Evolutionary conservation across 2,329 filamentous ascomycete genomes (phyloP).

Genomic region (Colletotrichum liaoningense): DNA sequence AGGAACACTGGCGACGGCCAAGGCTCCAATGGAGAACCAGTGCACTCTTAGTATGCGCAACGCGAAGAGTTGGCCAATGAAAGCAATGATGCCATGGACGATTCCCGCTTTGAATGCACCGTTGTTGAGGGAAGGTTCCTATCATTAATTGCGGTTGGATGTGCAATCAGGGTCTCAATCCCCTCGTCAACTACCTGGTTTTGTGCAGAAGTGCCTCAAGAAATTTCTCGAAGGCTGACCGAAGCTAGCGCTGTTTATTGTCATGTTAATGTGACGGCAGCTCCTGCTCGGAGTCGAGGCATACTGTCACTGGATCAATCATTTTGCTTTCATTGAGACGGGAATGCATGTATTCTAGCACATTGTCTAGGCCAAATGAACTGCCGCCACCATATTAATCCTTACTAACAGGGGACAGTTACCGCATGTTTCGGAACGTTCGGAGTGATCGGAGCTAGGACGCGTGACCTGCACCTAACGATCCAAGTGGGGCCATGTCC

Average conservation of each 20-base stretch:
- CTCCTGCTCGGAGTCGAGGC: too few species aligned
- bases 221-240: too few species aligned
- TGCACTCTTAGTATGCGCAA: neutral
- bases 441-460: neutral
- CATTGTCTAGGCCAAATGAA: neutral
- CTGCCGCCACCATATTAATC: neutral
- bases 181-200: too few species aligned
- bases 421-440: neutral
- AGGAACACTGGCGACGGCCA: conserved; percentile 4
- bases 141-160: neutral
- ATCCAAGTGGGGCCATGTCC: neutral
- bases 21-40: conserved; percentile 4
- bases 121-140: neutral
- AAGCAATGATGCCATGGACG: neutral
- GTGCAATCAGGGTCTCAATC: neutral
- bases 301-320: too few species aligned
- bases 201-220: too few species aligned
- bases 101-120: conserved; percentile 20
- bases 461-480: too few species aligned
- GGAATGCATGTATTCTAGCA: too few species aligned
- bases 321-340: too few species aligned
- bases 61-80: conserved; percentile 9
- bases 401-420: neutral
- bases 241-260: too few species aligned
- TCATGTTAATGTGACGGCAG: too few species aligned